phyloP scores from a whole-genome alignment of 148 eudicot species.

The Camellia sinensis region DNA sequence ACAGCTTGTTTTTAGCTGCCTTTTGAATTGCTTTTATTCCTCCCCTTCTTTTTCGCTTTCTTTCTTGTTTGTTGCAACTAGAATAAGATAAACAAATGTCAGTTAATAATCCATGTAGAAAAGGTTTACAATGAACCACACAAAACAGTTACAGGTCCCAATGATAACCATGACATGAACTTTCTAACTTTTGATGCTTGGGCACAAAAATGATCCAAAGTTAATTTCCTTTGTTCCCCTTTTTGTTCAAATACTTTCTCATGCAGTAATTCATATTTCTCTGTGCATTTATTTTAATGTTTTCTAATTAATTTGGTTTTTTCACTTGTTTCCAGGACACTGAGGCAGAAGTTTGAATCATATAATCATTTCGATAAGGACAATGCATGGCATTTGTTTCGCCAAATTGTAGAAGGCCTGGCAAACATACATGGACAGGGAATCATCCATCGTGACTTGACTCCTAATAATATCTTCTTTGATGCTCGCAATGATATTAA shows the following conservation, averaged over 20 bases:
- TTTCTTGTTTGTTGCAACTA: neutral
- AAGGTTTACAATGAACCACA: neutral
- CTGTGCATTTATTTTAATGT: neutral
- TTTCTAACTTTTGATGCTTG: neutral
- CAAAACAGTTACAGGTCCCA: neutral
- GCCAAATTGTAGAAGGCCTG: constrained; percentile 93
- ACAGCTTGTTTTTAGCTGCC: neutral
- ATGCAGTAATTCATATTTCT: neutral
- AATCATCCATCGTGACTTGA: constrained; percentile 96
- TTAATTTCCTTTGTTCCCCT: neutral
- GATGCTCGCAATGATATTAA: constrained; percentile 95
- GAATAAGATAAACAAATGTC: neutral
- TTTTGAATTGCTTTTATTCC: neutral
- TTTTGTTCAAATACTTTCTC: neutral
- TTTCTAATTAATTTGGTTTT: constrained; percentile 13
- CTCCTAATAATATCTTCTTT: constrained; percentile 94
- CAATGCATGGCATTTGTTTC: constrained; percentile 92
- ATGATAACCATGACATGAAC: neutral
- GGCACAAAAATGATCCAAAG: too few species aligned
- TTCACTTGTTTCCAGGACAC: constrained; percentile 57
- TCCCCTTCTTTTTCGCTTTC: neutral
- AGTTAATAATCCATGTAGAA: neutral
- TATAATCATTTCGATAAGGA: constrained; percentile 83
- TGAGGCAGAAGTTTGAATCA: constrained; percentile 82
- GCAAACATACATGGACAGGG: constrained; percentile 96